Evolutionary conservation across 805 yeast genomes (phyloP).

Genomic region (Starmerella riodocensis): DNA sequence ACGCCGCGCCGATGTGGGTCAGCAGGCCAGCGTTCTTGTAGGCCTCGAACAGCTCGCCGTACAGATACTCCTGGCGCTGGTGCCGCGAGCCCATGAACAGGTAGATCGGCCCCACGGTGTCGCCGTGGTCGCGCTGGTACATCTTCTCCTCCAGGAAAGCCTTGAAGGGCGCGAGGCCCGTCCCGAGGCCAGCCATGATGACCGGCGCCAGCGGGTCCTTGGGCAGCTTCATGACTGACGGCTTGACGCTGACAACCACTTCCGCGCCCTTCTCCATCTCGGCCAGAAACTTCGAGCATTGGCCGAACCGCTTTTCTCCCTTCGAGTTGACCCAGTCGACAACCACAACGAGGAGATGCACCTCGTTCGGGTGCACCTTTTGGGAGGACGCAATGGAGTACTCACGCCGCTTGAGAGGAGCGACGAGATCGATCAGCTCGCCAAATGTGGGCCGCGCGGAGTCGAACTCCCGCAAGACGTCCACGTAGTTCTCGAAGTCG

Average conservation of each 20-base stretch:
- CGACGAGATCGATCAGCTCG: slow-evolving; percentile 57
- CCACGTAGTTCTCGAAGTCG: slow-evolving; percentile 68
- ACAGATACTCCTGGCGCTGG: slow-evolving; percentile 84
- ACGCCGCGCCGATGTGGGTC: slow-evolving; percentile 94
- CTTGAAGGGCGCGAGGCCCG: slow-evolving; percentile 96
- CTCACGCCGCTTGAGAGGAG: slow-evolving; percentile 91
- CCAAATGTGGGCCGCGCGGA: slow-evolving; percentile 66
- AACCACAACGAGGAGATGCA: slow-evolving; percentile 82
- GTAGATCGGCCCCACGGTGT: slow-evolving; percentile 77
- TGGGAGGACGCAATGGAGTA: slow-evolving; percentile 96
- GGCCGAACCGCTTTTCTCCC: slow-evolving; percentile 83
- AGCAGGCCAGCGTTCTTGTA: slow-evolving; percentile 81
- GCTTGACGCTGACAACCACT: slow-evolving; percentile 85
- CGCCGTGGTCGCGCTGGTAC: slow-evolving; percentile 83
- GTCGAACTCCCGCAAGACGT: slow-evolving; percentile 62
- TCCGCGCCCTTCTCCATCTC: slow-evolving; percentile 70
- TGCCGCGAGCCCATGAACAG: slow-evolving; percentile 90
- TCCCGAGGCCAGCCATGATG: slow-evolving; percentile 94
- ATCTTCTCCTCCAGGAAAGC: slow-evolving; percentile 91
- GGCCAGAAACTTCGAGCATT: slow-evolving; percentile 81
- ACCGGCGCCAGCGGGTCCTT: slow-evolving; percentile 77
- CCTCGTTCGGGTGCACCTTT: slow-evolving; percentile 77
- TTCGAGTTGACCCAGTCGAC: slow-evolving; percentile 81
- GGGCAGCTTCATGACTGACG: slow-evolving; percentile 94
- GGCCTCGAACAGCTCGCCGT: slow-evolving; percentile 97